Conservation (phyloP, 202 grass and related monocot genomes). For the Panicum virgatum region DNA sequence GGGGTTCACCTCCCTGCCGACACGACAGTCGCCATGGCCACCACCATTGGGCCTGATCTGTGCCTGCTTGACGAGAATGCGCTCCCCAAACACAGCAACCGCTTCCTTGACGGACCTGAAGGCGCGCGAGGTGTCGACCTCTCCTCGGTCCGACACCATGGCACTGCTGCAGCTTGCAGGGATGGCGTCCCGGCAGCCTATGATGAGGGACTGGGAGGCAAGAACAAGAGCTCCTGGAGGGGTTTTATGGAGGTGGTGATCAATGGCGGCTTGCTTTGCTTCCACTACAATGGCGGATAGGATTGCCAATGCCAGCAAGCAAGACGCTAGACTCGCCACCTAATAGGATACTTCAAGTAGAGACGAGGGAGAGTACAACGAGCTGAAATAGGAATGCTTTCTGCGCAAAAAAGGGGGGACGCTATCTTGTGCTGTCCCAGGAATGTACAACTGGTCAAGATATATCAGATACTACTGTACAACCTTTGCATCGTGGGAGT, state of each 20-base stretch:
- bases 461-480: background rate
- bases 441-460: constrained; percentile 28
- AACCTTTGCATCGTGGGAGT: constrained; percentile 14
- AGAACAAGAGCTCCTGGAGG: background rate
- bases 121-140: constrained; percentile 68
- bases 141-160: constrained; percentile 22
- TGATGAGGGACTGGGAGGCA: constrained; percentile 26
- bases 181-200: constrained; percentile 24
- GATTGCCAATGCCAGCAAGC: constrained; percentile 36
- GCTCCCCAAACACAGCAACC: constrained; percentile 77
- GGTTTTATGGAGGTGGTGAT: constrained; percentile 45
- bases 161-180: constrained; percentile 14
- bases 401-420: constrained; percentile 29
- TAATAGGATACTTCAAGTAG: constrained; percentile 59
- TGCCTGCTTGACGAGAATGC: constrained; percentile 38
- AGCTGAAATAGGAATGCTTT: constrained; percentile 48
- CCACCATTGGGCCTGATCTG: constrained; percentile 31
- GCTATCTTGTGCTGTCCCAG: constrained; percentile 27
- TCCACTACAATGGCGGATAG: constrained; percentile 67
- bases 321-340: constrained; percentile 42
- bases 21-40: background rate
- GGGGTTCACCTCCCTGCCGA: constrained; percentile 2
- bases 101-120: constrained; percentile 92
- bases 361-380: constrained; percentile 40
- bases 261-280: constrained; percentile 62